A percentile compares a stretch with the other conserved stretches of the same genome.
Evolutionary conservation across 257 asterid species (phyloP).

Genomic region (Cordia subcordata): DNA sequence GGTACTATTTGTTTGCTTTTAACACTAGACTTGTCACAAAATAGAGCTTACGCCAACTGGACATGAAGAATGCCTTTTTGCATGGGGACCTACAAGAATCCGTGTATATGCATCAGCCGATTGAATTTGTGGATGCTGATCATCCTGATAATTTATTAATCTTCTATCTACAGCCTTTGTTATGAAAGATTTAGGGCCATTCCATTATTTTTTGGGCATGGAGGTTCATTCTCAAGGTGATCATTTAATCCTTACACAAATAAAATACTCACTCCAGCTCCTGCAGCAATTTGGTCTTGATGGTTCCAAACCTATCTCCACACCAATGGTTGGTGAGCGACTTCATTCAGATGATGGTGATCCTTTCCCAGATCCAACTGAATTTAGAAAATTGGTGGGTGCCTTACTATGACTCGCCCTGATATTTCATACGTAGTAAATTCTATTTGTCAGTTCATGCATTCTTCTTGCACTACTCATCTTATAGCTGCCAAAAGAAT

Average conservation of each 20-base stretch:
- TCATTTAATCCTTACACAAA: neutral
- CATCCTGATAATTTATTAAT: neutral
- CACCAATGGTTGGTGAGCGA: neutral
- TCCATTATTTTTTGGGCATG: neutral
- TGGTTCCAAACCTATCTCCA: neutral
- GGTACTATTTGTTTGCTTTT: neutral
- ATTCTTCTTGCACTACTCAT: neutral
- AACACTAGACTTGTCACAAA: neutral
- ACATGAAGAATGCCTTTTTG: neutral
- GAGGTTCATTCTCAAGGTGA: neutral
- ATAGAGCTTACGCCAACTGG: neutral
- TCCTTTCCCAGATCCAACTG: neutral
- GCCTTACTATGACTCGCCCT: neutral
- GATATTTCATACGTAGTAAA: neutral
- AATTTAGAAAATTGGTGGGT: neutral
- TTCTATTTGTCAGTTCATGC: neutral
- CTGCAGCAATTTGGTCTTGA: neutral
- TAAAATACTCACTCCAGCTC: neutral
- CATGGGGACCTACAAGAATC: neutral
- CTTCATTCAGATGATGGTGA: neutral
- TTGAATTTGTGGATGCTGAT: no score
- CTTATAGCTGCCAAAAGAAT: neutral
- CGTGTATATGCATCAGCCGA: neutral
- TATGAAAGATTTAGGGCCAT: neutral
- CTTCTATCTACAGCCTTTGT: neutral